phyloP scores from a whole-genome alignment of 192 early-diverging fungal genomes.

The Coemansia sp. region DNA sequence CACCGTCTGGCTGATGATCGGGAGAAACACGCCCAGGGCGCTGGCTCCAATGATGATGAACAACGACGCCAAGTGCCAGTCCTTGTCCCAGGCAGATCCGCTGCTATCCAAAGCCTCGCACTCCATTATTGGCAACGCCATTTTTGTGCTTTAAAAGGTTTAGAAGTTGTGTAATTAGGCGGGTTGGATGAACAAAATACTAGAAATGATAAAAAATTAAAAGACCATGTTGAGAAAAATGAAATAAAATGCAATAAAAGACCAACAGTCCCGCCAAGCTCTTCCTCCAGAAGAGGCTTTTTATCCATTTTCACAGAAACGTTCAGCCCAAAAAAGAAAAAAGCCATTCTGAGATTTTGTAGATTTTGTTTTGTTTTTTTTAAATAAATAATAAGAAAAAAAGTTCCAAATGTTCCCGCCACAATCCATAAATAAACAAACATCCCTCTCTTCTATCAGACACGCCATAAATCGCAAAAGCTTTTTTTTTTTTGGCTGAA shows the following conservation, averaged over 20 bases:
- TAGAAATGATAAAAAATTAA: background rate
- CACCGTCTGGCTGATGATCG: constrained; percentile 44
- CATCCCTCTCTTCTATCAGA: background rate
- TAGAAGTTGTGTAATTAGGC: background rate
- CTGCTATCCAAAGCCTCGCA: background rate
- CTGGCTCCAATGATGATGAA: constrained; percentile 61
- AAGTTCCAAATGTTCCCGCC: background rate
- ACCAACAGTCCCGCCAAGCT: background rate
- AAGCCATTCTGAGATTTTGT: background rate
- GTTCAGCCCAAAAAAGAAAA: background rate
- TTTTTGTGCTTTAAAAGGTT: too few species aligned
- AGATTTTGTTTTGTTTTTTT: background rate
- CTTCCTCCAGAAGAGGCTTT: background rate
- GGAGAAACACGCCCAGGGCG: constrained; percentile 56
- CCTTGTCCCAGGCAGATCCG: constrained; percentile 32
- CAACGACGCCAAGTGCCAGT: constrained; percentile 56
- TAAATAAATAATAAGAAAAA: too few species aligned
- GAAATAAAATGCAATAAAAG: constrained; percentile 2
- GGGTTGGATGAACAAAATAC: background rate
- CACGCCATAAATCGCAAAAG: too few species aligned
- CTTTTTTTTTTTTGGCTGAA: too few species aligned
- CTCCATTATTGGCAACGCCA: constrained; percentile 8
- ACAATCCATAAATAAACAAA: background rate
- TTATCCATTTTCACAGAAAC: background rate
- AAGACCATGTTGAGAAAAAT: background rate